Conservation (phyloP, 768 basidiomycete species). For the Termitomyces sp. region DNA sequence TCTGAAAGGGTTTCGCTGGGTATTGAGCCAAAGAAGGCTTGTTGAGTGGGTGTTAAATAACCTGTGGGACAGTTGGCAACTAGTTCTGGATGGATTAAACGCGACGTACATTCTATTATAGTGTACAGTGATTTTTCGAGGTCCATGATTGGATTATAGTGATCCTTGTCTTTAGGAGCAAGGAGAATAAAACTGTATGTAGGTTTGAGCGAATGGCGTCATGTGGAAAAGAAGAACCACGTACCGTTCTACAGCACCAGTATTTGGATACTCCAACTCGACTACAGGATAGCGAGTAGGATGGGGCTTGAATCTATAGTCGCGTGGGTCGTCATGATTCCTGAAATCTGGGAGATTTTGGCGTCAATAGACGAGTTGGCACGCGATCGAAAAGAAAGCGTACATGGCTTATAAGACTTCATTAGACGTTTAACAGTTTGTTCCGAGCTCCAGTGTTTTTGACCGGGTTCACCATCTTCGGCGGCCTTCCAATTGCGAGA, state of each 20-base stretch:
- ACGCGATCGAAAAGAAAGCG: constrained; percentile 21
- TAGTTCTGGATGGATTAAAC: constrained; percentile 6
- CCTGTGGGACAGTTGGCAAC: constrained; percentile 29
- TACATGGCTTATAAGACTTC: constrained; percentile 69
- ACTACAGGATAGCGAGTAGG: constrained; percentile 58
- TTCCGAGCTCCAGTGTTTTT: constrained; percentile 58
- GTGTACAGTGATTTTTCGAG: constrained; percentile 68
- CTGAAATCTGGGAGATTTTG: constrained; percentile 51
- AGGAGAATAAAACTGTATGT: constrained; percentile 65
- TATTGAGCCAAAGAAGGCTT: constrained; percentile 62
- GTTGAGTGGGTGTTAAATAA: constrained; percentile 67
- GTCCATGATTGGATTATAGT: constrained; percentile 83
- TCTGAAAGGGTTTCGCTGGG: constrained; percentile 47
- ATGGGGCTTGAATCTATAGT: constrained; percentile 62
- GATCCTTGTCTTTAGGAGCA: constrained; percentile 79
- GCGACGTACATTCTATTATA: constrained; percentile 61
- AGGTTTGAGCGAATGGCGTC: not conserved
- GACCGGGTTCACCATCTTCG: constrained; percentile 50
- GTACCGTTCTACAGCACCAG: constrained; percentile 63
- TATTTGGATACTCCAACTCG: constrained; percentile 79
- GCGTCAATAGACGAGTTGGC: constrained; percentile 10
- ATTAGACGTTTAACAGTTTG: constrained; percentile 57
- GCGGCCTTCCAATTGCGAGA: constrained; percentile 47
- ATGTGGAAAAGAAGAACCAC: constrained; percentile 10
- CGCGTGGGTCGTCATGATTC: constrained; percentile 59